Evolutionary conservation across 2,329 filamentous ascomycete species (phyloP), one percentile per base, ranked within the genome.

Genomic region (Aspergillus hortae): DNA sequence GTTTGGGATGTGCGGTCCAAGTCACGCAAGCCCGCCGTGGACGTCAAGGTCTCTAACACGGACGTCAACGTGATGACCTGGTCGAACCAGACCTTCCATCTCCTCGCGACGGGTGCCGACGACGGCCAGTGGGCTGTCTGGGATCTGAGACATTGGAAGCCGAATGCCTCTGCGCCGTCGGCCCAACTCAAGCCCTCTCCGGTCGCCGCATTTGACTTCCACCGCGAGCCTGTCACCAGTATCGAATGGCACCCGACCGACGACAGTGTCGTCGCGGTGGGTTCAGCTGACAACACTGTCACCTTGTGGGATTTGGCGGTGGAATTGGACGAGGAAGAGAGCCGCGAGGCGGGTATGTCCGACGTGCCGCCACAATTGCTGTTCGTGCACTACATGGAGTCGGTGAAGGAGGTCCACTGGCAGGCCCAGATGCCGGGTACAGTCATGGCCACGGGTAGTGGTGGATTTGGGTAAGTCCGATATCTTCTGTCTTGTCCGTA

Each of bases 51-150:
- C 59, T 94, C 88, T 67, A 79, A 84, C 51, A 85, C 86, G 46
- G 94, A 99, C 66, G 90, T 97, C 66, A 99, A 99, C 68, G 94
- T 99, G 56, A 88, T 97, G 75, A 94, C 89, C 55, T 99, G 94
- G 94, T 96, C 91, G 35, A 83, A 82, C 42, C 86, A 92, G 73
- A 96, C 92, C 1, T 84, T 86, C 19, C 91, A 97, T 71, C 83
- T 99, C 33, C 84, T 99, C 33, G 92, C 92, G 1, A 91, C 92
- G 0, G 94, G 94, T 42, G 91, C 89, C 56, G 94, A 99, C 66
- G 90, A 96, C 67, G 94, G 94, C 35, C 85, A 87, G 48, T 97
- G 92, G 90, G 91, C 83, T 1, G 92, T 97, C 21, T 99, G 94
- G 94, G 94, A 99, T 71, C 77, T 99, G 65, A 84, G 94, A 49